Evolutionary conservation across 2,329 filamentous ascomycete species (phyloP).

Genomic region (Verticillium zaregamsianum): DNA sequence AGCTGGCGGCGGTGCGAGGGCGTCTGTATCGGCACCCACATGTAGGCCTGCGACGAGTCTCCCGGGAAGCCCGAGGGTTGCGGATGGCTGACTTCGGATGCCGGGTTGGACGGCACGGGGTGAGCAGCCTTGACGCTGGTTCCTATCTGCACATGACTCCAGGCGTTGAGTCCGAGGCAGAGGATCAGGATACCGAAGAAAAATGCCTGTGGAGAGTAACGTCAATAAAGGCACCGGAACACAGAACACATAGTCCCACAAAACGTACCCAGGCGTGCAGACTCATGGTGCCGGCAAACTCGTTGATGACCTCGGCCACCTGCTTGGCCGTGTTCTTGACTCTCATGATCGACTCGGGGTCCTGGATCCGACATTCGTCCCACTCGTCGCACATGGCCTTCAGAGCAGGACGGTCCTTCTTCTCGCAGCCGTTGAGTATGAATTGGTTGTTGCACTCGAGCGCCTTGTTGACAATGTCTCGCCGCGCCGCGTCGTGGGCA

Average conservation of each 20-base stretch:
- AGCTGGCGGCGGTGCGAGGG: constrained; percentile 40
- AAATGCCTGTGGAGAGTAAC: constrained; percentile 36
- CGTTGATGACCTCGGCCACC: constrained; percentile 89
- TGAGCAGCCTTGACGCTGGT: constrained; percentile 17
- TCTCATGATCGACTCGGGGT: constrained; percentile 72
- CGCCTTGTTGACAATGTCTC: constrained; percentile 68
- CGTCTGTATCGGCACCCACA: constrained; percentile 48
- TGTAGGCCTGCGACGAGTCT: constrained; percentile 36
- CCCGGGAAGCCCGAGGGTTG: constrained; percentile 19
- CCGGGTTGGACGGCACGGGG: constrained; percentile 19
- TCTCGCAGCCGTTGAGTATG: constrained; percentile 68
- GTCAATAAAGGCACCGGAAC: constrained; percentile 10
- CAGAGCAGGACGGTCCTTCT: constrained; percentile 66
- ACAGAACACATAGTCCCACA: neutral
- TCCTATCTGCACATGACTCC: constrained; percentile 13
- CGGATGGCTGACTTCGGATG: constrained; percentile 10
- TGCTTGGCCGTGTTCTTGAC: constrained; percentile 81
- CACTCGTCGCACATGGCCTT: constrained; percentile 71
- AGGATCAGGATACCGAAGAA: constrained; percentile 45
- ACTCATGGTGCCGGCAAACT: constrained; percentile 85
- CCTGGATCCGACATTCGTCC: constrained; percentile 82
- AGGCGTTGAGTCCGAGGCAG: constrained; percentile 46
- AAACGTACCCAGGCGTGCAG: constrained; percentile 64
- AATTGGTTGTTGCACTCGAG: constrained; percentile 70
- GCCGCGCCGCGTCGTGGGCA: constrained; percentile 64